These are phyloP conservation scores for Leccinum arenicola DNA, from an alignment of 768 basidiomycete genomes.

Conservation along the genomic window DNA sequence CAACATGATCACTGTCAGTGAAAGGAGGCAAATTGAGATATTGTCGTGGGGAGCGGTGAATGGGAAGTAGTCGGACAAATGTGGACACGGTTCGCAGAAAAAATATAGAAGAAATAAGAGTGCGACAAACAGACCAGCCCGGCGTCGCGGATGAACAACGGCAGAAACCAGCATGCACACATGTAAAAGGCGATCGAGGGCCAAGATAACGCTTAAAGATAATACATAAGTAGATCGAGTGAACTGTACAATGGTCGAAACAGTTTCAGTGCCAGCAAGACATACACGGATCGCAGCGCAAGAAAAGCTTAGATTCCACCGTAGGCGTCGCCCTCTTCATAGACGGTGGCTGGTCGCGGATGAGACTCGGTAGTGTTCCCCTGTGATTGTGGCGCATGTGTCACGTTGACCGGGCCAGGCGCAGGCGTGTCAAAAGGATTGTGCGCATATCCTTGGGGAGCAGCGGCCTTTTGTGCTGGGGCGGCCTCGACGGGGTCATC, in stretches of 20 bases:
- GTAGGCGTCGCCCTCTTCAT: conserved; percentile 67
- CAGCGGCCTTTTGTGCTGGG: conserved; percentile 25
- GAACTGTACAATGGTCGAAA: conserved; percentile 19
- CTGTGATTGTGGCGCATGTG: conserved; percentile 10
- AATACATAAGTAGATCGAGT: conserved; percentile 23
- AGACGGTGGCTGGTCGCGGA: conserved; percentile 47
- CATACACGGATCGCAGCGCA: conserved; percentile 2
- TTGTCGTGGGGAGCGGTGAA: not conserved
- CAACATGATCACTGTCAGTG: conserved; percentile 1
- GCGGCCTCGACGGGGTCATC: conserved; percentile 17
- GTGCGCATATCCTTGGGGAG: conserved; percentile 32
- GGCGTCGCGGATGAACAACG: conserved; percentile 22
- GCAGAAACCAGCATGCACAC: conserved; percentile 23
- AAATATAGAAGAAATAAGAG: not conserved
- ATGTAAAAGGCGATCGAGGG: not conserved
- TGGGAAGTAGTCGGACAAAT: conserved; percentile 12
- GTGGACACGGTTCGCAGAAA: conserved; percentile 4
- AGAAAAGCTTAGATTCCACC: conserved; percentile 51
- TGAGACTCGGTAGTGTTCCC: conserved; percentile 13
- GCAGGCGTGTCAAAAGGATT: conserved; percentile 18
- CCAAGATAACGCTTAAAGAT: conserved; percentile 12
- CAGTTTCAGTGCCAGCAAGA: conserved; percentile 10
- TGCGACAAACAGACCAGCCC: conserved; percentile 29
- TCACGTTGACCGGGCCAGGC: conserved; percentile 9
- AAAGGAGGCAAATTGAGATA: not conserved